Base-by-base conservation (phyloP, 768 basidiomycete species). In the Lanmaoa pseudosensibilis region DNA sequence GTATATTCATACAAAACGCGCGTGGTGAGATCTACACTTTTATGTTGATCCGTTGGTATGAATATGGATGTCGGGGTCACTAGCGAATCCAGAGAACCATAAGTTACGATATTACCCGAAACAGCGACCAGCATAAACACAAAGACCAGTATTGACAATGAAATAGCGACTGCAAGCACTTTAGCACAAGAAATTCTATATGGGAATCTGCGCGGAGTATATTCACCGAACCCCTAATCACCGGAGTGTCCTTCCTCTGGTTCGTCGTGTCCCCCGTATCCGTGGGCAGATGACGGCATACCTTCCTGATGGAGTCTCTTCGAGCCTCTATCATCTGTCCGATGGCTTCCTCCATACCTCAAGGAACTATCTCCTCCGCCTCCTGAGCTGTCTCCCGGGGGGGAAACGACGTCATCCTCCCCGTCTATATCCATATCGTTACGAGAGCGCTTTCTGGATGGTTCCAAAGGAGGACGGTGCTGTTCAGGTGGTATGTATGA, bases 361-460 rank as follows among this genome's bases (percentile, higher is more conserved):
- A 68, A 56, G 33, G 65, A 56, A 51, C 65, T 65, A 53, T 67
- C 71, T 51, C 64, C 68, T 38, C 68, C 65, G 49, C 57, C 66
- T 59, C 61, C 68, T 69, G 62, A 67, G 56, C 54, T 65, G 58
- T 62, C 65, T 46, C 62, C 69, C 23, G 58, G 65, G 57, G 63
- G 70, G 21, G 72, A 68, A 53, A 52, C 74, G 60, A 73, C 77
- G 68, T 81, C 80, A 73, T 80, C 75, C 30, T 80, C 80, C 45
- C 73, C 81, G 53, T 85, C 84, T 46, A 81, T 75, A 40, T 88
- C 86, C 83, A 86, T 83, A 52, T 87, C 86, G 48, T 80, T 79
- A 56, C 83, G 77, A 59, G 74, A 77, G 54, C 86, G 78, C 67
- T 85, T 87, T 68, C 83, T 80, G 54, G 74, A 70, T 41, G 78